A percentile compares a stretch with the other conserved stretches of the same genome.
Conservation (phyloP, 75 land plant species). For the Cryptomeria japonica region DNA sequence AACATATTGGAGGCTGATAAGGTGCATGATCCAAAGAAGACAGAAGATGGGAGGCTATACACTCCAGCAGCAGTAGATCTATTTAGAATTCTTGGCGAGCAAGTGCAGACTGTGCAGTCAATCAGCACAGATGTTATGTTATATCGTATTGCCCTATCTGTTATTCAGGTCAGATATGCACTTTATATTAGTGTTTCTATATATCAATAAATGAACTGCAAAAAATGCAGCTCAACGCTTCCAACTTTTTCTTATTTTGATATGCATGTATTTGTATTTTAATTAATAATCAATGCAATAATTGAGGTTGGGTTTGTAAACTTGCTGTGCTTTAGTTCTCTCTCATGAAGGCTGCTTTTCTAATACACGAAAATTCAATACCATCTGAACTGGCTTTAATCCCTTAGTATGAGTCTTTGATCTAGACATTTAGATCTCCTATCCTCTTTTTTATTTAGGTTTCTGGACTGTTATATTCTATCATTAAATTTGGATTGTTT, state of each 20-base stretch:
- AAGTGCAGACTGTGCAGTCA: slow-evolving; percentile 95
- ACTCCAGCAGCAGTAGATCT: slow-evolving; percentile 98
- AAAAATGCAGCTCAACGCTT: background rate
- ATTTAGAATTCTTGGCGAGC: slow-evolving; percentile 93
- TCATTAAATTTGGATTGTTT: background rate
- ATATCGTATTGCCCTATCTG: slow-evolving; percentile 89
- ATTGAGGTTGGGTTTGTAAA: background rate
- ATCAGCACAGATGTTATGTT: slow-evolving; percentile 99
- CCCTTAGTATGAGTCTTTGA: background rate
- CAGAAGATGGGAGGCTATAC: slow-evolving; percentile 89
- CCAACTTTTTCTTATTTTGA: background rate
- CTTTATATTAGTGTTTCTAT: background rate
- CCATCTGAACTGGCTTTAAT: background rate
- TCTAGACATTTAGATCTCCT: background rate
- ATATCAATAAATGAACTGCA: background rate
- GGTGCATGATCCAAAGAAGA: slow-evolving; percentile 81
- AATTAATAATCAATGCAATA: background rate
- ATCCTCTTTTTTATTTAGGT: background rate
- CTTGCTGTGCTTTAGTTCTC: background rate
- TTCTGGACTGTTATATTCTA: background rate
- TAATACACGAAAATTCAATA: background rate
- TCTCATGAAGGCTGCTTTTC: no score
- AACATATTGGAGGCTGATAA: slow-evolving; percentile 94
- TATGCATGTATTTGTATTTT: background rate
- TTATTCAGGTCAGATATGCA: slow-evolving; percentile 74